A percentile compares a stretch with the other conserved stretches of the same genome.
Conservation (phyloP, 2,329 filamentous ascomycete species). For the Zalaria obscura region DNA sequence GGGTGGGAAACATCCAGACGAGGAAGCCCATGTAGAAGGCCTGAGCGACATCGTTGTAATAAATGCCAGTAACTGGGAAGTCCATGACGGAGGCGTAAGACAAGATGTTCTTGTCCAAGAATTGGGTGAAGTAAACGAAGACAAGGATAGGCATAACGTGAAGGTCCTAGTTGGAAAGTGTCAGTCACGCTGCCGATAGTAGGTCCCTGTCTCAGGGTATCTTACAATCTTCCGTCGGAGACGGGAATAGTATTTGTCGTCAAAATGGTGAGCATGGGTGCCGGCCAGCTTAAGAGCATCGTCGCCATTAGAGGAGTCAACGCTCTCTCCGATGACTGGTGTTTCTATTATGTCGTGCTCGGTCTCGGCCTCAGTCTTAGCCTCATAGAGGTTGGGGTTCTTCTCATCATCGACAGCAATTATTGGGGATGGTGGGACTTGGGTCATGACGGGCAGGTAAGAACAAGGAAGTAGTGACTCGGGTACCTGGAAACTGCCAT, state of each 20-base stretch:
- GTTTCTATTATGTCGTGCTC: too few species aligned
- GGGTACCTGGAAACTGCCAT: too few species aligned
- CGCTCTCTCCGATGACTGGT: too few species aligned
- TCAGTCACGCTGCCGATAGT: conserved; percentile 28
- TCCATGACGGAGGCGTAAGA: conserved; percentile 1
- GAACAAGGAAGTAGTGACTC: too few species aligned
- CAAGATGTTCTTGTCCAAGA: neutral
- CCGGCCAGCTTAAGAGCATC: too few species aligned
- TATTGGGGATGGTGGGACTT: too few species aligned
- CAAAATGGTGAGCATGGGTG: too few species aligned
- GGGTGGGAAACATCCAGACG: conserved; percentile 5
- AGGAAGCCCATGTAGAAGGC: conserved; percentile 7
- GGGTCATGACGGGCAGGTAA: too few species aligned
- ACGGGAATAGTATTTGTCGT: neutral
- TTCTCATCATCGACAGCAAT: too few species aligned
- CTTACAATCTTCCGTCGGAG: conserved; percentile 7
- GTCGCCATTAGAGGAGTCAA: too few species aligned
- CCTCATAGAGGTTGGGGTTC: too few species aligned
- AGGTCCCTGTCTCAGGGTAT: conserved; percentile 9
- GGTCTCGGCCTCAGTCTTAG: too few species aligned
- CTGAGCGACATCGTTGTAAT: conserved; percentile 5
- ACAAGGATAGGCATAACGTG: conserved; percentile 7
- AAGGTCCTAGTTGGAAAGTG: conserved; percentile 1
- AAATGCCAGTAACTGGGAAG: conserved; percentile 24
- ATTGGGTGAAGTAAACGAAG: conserved; percentile 1